phyloP scores from a whole-genome alignment of 176 grass and related monocot species.

The Zizania latifolia region DNA sequence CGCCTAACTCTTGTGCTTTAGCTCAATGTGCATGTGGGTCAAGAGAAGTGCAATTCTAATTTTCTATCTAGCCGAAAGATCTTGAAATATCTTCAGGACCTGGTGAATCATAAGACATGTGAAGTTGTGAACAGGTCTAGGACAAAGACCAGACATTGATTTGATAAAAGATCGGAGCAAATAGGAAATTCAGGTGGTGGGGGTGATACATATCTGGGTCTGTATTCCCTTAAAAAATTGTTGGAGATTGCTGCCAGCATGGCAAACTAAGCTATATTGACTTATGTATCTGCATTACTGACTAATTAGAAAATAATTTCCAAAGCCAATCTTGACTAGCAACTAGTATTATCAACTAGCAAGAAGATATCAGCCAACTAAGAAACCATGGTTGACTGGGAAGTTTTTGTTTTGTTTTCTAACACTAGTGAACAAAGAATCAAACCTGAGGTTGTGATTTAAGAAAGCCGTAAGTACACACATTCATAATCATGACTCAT shows the following conservation, averaged over 20 bases:
- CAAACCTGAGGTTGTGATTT: not conserved
- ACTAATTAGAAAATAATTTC: not conserved
- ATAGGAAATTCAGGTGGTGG: too few species aligned
- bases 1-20: not conserved
- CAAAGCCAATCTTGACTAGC: not conserved
- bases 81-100: not conserved
- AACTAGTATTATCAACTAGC: not conserved
- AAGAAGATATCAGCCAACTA: not conserved
- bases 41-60: not conserved
- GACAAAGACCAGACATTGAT: not conserved
- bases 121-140: not conserved
- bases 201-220: not conserved
- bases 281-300: not conserved
- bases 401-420: not conserved
- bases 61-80: conserved; percentile 9
- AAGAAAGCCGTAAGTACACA: not conserved
- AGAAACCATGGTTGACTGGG: not conserved
- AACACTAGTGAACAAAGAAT: not conserved
- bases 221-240: too few species aligned
- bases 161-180: not conserved
- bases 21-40: not conserved
- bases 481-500: not conserved
- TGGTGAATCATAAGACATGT: not conserved
- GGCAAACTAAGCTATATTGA: conserved; percentile 7
- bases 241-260: not conserved